Evolutionary conservation across 306 rosid genomes (phyloP).

Genomic region (Prosopis cineraria): DNA sequence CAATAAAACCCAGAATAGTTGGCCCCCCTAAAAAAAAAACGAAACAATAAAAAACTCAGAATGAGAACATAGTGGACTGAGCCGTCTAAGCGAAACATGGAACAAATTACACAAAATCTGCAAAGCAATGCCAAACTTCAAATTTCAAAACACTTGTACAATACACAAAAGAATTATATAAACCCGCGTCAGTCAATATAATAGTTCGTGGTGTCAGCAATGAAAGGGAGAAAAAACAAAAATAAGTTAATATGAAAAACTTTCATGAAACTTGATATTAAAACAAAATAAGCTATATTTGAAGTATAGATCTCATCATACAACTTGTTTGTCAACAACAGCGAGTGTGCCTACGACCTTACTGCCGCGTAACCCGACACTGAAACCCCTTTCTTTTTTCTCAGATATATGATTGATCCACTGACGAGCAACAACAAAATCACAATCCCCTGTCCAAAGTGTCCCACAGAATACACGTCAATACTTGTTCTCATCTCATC

Average conservation of each 20-base stretch:
- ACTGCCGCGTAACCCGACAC: constrained; percentile 44
- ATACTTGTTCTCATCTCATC: not conserved
- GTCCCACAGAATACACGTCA: not conserved
- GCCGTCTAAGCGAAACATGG: not conserved
- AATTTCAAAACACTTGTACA: not conserved
- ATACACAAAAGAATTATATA: not conserved
- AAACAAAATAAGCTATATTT: not conserved
- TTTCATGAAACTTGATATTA: not conserved
- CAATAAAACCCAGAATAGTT: too few relatives aligned
- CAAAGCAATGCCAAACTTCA: not conserved
- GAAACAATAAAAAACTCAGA: too few relatives aligned
- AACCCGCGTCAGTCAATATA: not conserved
- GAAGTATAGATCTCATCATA: not conserved
- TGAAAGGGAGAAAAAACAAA: not conserved
- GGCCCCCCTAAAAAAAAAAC: too few relatives aligned
- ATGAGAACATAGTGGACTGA: not conserved
- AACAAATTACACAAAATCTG: not conserved
- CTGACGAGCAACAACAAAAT: constrained; percentile 48
- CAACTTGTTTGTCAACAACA: constrained; percentile 37
- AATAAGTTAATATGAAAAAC: not conserved
- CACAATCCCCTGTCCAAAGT: constrained; percentile 47
- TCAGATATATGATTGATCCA: constrained; percentile 50
- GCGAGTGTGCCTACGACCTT: constrained; percentile 49
- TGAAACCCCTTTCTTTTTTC: constrained; percentile 45
- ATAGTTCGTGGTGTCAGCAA: not conserved